Base-by-base conservation (phyloP, 2,329 filamentous ascomycete genomes). In the Pestalotiopsis fici region DNA sequence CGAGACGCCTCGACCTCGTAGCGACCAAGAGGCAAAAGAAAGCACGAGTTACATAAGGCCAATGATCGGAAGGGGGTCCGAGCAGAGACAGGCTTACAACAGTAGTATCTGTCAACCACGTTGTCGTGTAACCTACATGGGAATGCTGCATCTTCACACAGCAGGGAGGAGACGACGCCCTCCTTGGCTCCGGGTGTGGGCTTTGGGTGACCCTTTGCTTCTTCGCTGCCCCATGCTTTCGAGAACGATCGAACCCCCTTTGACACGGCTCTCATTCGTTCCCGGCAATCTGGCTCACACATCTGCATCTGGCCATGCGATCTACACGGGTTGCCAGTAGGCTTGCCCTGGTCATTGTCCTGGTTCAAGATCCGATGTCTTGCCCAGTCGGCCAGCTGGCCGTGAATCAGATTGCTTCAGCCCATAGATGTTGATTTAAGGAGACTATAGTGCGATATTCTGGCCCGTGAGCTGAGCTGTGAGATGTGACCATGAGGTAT, bases 51-150 rank as follows among this genome's bases (percentile, higher is more conserved):
- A 57, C 43, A 50, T 50, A 50, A n/a, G 9, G 15, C 43, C 18
- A 50, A 6, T 50, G 43, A 21, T 50, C 43, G 43, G 43, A 50
- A n/a, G 15, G 18, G 43, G 43, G 43, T 27, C 55, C 55, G 27
- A 31, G 25, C 23, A 57, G 27, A 57, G 55, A 31, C 23, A 57
- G 21, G 28, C n/a, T n/a, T 27, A 31, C 27, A 60, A 35, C 15
- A 60, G n/a, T 21, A 21, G 27, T 60, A 60, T 60, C 57, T 60
- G 57, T 60, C 57, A 60, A 60, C 59, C 59, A 62, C 59, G 59
- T 62, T 62, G 59, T 37, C 21, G 59, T 62, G 59, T 50, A 62
- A 62, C 59, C 9, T 37, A 37, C 27, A 31, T 21, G 57, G 57
- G 25, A 37, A n/a, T 60, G 28, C 57, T 60, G 57, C 57, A 60